These are phyloP conservation scores for Primulina eburnea DNA, from an alignment of 257 asterid species.

Conservation along the genomic window DNA sequence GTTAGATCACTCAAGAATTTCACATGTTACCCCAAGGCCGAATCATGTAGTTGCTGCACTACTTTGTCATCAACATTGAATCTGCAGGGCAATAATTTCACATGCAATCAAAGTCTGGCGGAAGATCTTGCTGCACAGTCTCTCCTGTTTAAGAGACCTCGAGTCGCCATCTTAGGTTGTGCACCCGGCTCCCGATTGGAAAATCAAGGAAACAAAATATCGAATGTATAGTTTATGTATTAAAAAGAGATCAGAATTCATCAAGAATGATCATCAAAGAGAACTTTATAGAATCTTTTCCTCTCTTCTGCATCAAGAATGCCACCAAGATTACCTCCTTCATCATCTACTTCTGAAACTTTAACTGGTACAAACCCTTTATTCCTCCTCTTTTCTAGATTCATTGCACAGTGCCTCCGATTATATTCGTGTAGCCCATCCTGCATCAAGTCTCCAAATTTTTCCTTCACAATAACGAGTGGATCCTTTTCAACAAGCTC, in stretches of 20 bases:
- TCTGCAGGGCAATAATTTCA: too few relatives aligned
- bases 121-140: too few relatives aligned
- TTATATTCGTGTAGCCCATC: slow-evolving; percentile 85
- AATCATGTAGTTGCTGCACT: too few relatives aligned
- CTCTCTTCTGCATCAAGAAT: slow-evolving; percentile 87
- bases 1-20: too few relatives aligned
- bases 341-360: slow-evolving; percentile 30
- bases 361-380: slow-evolving; percentile 40
- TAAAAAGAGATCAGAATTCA: slow-evolving; percentile 23
- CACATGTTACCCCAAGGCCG: too few relatives aligned
- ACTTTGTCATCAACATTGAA: too few relatives aligned
- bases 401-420: slow-evolving; percentile 57
- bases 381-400: slow-evolving; percentile 68
- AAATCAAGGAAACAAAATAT: not conserved
- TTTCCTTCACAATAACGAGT: slow-evolving; percentile 75
- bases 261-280: slow-evolving; percentile 58
- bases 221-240: not conserved
- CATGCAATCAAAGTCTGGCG: too few relatives aligned
- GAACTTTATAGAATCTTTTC: slow-evolving; percentile 65
- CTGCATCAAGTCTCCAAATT: slow-evolving; percentile 86
- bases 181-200: too few relatives aligned
- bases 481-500: slow-evolving; percentile 80
- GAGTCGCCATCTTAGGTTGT: too few relatives aligned
- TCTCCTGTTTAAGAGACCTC: too few relatives aligned
- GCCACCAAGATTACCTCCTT: slow-evolving; percentile 72